Evolutionary conservation across 148 eudicot species (phyloP).

Genomic region (Salicornia ramosissima): DNA sequence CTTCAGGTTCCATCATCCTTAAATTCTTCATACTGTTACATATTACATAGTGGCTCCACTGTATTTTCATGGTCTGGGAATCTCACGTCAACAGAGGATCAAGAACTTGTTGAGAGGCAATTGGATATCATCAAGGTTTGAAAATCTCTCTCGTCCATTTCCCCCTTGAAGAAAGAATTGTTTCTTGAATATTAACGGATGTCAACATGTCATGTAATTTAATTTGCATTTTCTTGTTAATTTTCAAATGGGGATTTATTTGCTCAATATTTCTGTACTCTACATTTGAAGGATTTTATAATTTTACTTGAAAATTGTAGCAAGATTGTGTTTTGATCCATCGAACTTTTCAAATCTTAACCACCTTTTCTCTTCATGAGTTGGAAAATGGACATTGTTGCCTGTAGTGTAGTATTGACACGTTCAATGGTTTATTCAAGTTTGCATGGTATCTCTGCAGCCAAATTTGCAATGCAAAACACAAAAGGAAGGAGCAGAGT

Average conservation of each 20-base stretch:
- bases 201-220: not conserved
- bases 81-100: conserved; percentile 62
- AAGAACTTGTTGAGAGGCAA: conserved; percentile 87
- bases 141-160: not conserved
- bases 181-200: not conserved
- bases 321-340: not conserved
- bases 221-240: not conserved
- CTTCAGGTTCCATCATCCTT: conserved; percentile 81
- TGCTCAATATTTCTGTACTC: not conserved
- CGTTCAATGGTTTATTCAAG: not conserved
- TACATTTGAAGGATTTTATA: not conserved
- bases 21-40: conserved; percentile 81
- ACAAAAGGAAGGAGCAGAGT: conserved; percentile 83
- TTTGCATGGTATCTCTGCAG: conserved; percentile 39
- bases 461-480: conserved; percentile 77
- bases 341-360: not conserved
- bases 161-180: not conserved
- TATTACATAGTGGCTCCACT: conserved; percentile 68
- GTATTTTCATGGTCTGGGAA: conserved; percentile 81
- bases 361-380: not conserved
- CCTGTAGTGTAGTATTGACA: not conserved
- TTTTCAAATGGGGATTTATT: not conserved
- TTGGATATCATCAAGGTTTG: conserved; percentile 80
- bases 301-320: not conserved
- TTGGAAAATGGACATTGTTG: not conserved